Conservation (phyloP, 83 land plant species). For the Thuja plicata region DNA sequence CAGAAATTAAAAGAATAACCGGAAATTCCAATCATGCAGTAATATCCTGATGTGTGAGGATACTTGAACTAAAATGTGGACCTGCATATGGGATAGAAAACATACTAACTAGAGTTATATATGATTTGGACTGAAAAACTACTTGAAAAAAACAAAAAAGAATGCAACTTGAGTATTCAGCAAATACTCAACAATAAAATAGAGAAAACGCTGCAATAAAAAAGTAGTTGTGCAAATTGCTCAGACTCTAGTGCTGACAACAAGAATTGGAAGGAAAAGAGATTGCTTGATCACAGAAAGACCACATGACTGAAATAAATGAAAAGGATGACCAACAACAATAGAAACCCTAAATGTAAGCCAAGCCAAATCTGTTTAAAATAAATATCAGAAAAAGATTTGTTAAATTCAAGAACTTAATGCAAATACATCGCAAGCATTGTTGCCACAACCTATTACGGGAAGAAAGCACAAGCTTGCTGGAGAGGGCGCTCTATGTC, state of each 20-base stretch:
- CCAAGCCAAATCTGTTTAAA: neutral
- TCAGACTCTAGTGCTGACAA: neutral
- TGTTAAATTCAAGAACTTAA: neutral
- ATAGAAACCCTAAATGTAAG: neutral
- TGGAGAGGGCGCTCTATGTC: too few relatives aligned
- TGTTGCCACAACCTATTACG: neutral
- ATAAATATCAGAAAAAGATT: neutral
- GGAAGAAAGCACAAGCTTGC: too few relatives aligned
- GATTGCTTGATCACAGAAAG: neutral
- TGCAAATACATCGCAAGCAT: neutral
- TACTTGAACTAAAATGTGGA: neutral
- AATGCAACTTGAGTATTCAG: neutral
- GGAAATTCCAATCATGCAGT: neutral
- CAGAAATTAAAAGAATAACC: neutral
- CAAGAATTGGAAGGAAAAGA: neutral
- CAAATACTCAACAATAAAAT: neutral
- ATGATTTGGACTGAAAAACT: neutral
- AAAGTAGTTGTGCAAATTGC: too few relatives aligned
- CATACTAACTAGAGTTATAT: neutral
- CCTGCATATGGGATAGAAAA: neutral
- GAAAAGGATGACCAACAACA: neutral
- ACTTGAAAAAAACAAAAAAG: neutral
- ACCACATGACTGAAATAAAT: neutral
- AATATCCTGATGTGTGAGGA: neutral
- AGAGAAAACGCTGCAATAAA: neutral